Base-by-base conservation (phyloP, 2,329 filamentous ascomycete species). In the Cercospora nicotianae region DNA sequence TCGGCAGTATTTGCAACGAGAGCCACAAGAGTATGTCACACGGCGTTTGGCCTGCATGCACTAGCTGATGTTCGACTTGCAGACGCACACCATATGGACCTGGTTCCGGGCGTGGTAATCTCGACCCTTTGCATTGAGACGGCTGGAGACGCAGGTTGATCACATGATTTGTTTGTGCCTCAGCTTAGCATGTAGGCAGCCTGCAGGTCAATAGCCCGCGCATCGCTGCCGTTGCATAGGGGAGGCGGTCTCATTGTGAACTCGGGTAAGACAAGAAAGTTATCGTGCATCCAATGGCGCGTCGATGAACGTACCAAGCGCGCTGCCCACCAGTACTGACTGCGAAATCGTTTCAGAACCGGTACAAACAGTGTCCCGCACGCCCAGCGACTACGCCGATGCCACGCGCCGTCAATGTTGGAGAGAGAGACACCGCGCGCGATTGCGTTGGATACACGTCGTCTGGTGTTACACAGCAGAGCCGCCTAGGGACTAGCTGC, bases 401-500 rank as follows among this genome's bases (percentile, higher is more conserved):
- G 20, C 26, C 23, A 23, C 48, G 48, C 48, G 20, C 48, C 20
- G 20, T 16, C 48, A 53, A 13, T 10, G 23, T 53, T 53, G 10
- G 20, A 53, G 48, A 53, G 18, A 26, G 48, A 26, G 45, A 26
- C 18, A 18, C n/a, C 42, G 9, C 42, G 18, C 42, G 42, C 42
- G 42, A 48, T 23, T 23, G 20, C 36, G 36, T 8, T 53, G 18
- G 48, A 16, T 23, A 28, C 48, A 45, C 62, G 62, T 64, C 51
- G 62, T 63, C 55, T 64, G 45, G 33, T 42, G 62, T 59, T 59
- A 48, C 62, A 64, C 62, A 48, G 53, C 62, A 64, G 62, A 64
- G 28, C 42, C 61, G 61, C 61, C 45, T 18, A 16, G n/a, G 45
- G 61, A 48, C 39, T 51, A 51, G 60, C 36, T 51, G 60, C 60